Conservation (phyloP, 2,329 filamentous ascomycete species). For the Pleomassaria siparia region DNA sequence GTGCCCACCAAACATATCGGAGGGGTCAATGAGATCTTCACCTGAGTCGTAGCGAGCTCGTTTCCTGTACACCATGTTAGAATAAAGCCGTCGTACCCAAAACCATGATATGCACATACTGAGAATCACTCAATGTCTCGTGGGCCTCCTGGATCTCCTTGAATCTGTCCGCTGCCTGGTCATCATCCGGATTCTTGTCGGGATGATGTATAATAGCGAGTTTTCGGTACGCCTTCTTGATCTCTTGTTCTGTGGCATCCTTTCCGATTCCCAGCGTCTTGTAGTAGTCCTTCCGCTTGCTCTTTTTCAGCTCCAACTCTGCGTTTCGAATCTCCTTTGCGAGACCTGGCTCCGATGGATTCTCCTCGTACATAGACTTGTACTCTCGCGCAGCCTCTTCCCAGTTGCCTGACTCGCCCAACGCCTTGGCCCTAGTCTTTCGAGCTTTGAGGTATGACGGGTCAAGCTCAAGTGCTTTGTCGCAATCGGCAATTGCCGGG, state of each 20-base stretch:
- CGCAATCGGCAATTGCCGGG: slow-evolving; percentile 81
- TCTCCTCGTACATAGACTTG: slow-evolving; percentile 80
- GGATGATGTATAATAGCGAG: slow-evolving; percentile 92
- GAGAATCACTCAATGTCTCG: slow-evolving; percentile 88
- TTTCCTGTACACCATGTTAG: slow-evolving; percentile 60
- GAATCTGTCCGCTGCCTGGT: slow-evolving; percentile 83
- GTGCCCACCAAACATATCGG: slow-evolving; percentile 77
- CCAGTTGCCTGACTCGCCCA: slow-evolving; percentile 85
- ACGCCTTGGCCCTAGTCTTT: slow-evolving; percentile 89
- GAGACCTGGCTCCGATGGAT: slow-evolving; percentile 78
- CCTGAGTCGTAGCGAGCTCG: slow-evolving; percentile 88
- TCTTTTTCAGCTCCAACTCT: slow-evolving; percentile 96
- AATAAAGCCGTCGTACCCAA: neutral
- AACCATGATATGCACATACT: slow-evolving; percentile 60
- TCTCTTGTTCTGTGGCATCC: slow-evolving; percentile 77
- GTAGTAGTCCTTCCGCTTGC: slow-evolving; percentile 96
- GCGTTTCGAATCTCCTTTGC: slow-evolving; percentile 84
- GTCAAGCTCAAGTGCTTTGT: slow-evolving; percentile 79
- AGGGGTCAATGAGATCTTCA: slow-evolving; percentile 83
- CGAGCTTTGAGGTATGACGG: slow-evolving; percentile 84
- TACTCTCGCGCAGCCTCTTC: slow-evolving; percentile 87
- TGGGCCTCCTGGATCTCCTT: slow-evolving; percentile 98
- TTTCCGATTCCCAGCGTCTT: slow-evolving; percentile 91
- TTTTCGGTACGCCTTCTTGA: slow-evolving; percentile 97
- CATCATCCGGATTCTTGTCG: slow-evolving; percentile 93